Evolutionary conservation across 306 rosid genomes (phyloP).

Genomic region (Cercis canadensis): DNA sequence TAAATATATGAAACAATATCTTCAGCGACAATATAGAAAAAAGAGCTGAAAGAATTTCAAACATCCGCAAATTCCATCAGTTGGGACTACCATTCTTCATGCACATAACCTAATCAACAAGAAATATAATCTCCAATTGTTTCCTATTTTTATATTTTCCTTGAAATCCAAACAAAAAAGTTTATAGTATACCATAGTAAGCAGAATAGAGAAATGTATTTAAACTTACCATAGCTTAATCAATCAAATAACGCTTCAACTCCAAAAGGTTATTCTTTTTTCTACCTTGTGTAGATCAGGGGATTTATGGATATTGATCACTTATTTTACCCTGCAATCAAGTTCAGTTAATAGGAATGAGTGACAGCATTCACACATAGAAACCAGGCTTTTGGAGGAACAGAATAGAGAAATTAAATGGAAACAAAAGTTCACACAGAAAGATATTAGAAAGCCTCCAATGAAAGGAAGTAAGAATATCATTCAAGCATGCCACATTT

Average conservation of each 20-base stretch:
- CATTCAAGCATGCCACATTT: too few relatives aligned
- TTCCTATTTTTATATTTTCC: neutral
- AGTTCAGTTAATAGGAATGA: too few relatives aligned
- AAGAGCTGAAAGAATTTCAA: neutral
- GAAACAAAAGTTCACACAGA: too few relatives aligned
- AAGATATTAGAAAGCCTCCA: too few relatives aligned
- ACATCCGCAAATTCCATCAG: neutral
- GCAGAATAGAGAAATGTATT: too few relatives aligned
- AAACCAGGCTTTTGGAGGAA: too few relatives aligned
- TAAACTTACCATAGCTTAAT: neutral
- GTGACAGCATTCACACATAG: too few relatives aligned
- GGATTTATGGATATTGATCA: too few relatives aligned
- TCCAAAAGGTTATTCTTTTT: neutral
- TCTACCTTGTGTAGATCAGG: too few relatives aligned
- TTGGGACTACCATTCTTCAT: neutral
- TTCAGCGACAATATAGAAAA: neutral
- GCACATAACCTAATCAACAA: conserved; percentile 6
- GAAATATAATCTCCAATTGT: neutral
- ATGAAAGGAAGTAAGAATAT: too few relatives aligned
- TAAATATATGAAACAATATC: conserved; percentile 5
- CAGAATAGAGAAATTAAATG: too few relatives aligned
- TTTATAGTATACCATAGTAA: neutral
- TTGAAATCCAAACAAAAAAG: conserved; percentile 1
- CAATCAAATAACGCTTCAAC: neutral
- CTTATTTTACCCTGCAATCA: too few relatives aligned